Evolutionary conservation across 176 grass and related monocot species (phyloP), one percentile per base, ranked within the genome.

Genomic region (Aegilops longissima): DNA sequence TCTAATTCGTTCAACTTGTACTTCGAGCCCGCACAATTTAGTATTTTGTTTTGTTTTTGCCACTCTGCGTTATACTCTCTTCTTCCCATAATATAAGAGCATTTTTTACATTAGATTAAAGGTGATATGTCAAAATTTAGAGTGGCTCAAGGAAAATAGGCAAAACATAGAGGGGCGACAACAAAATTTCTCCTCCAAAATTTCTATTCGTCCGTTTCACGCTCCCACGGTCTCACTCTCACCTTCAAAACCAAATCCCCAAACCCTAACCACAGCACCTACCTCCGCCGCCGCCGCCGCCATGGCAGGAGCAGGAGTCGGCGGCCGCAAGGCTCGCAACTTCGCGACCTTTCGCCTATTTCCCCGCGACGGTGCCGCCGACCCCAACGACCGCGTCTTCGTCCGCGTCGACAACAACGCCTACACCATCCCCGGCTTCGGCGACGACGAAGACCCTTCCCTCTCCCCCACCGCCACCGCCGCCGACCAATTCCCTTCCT

Each of bases 271-370:
- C 49, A 63, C 42, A 51, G 16, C 82, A 20, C 9, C 73, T 30
- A 0, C 42, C 16, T 1, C 77, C 40, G 0, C 78, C 78, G 1
- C 83, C 82, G 56, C 84, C 85, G 84, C 16, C 86, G 67, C 66
- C 73, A 95, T 95, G 90, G 88, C 68, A 80, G 81, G 85, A 77
- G 83, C 42, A 39, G 82, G 64, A 38, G 73, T 9, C 14, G 36
- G 61, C 25, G 71, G 90, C 75, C 89, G 86, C 72, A 95, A 93
- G 86, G 63, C 64, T 24, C 93, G 95, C 82, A 93, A 91, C 77
- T 94, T 88, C 65, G 97, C 97, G 13, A 98, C 94, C 3, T 98
- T 93, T 83, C 90, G 89, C 5, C 97, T 98, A 61, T 89, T 98
- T 38, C 86, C 97, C 2, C 94, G 97, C 62, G 82, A 90, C 76